Evolutionary conservation across 257 asterid species (phyloP).

Genomic region (Nicotiana sylvestris): DNA sequence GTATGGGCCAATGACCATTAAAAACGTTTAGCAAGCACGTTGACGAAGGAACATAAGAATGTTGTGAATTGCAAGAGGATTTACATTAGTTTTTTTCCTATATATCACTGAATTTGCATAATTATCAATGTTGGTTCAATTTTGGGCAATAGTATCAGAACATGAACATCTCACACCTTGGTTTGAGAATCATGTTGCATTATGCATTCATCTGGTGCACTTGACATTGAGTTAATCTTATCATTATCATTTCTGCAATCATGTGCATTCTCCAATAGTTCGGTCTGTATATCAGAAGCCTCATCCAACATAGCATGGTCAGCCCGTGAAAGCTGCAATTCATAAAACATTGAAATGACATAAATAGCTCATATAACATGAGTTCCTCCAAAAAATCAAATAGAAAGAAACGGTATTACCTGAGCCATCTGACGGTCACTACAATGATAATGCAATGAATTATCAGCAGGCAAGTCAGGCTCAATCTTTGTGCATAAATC

Average conservation of each 20-base stretch:
- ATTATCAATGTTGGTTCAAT: background rate
- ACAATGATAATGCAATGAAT: slow-evolving; percentile 23
- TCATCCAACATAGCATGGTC: background rate
- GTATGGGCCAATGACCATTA: background rate
- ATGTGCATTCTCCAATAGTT: background rate
- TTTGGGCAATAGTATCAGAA: slow-evolving; percentile 3
- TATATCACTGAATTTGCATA: background rate
- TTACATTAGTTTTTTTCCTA: background rate
- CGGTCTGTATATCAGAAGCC: background rate
- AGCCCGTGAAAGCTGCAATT: background rate
- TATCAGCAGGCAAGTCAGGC: slow-evolving; percentile 18
- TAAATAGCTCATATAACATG: background rate
- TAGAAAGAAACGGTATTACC: slow-evolving; percentile 23
- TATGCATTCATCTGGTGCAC: background rate
- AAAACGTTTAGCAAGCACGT: background rate
- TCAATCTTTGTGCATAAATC: slow-evolving; percentile 18
- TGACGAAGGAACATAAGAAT: background rate
- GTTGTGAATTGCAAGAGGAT: slow-evolving; percentile 1
- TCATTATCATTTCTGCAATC: background rate
- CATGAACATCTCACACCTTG: slow-evolving; percentile 2
- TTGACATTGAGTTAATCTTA: background rate
- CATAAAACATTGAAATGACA: background rate
- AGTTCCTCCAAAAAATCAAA: background rate
- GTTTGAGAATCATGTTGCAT: slow-evolving; percentile 1
- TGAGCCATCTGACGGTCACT: slow-evolving; percentile 22